phyloP scores from a whole-genome alignment of 1,284 basidiomycete genomes.

The Microbotryomycetes sp. region DNA sequence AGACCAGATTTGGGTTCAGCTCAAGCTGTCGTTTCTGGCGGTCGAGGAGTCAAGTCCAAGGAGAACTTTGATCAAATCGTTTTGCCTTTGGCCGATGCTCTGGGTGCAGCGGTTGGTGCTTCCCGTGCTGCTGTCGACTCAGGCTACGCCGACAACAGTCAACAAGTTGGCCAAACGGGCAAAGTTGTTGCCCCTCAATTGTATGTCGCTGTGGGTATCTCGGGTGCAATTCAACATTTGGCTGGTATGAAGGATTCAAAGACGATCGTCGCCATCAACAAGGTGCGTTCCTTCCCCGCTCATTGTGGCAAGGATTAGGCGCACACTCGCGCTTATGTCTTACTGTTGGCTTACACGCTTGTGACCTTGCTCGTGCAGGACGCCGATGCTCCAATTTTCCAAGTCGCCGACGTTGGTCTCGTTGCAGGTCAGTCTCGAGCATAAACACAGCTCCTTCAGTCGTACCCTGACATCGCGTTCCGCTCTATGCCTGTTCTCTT shows the following conservation, averaged over 20 bases:
- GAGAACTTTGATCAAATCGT: slow-evolving; percentile 84
- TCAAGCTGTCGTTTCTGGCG: slow-evolving; percentile 84
- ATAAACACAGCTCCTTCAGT: too few relatives aligned
- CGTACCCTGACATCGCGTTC: too few relatives aligned
- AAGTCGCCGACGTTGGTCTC: slow-evolving; percentile 91
- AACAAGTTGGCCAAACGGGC: slow-evolving; percentile 98
- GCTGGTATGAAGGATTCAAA: slow-evolving; percentile 99
- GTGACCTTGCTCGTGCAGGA: slow-evolving; percentile 53
- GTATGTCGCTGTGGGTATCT: slow-evolving; percentile 94
- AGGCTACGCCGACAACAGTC: slow-evolving; percentile 94
- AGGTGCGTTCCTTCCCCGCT: slow-evolving; percentile 50
- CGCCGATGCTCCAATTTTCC: slow-evolving; percentile 97
- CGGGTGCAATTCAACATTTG: slow-evolving; percentile 96
- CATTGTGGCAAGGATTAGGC: slow-evolving; percentile 1
- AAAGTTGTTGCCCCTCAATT: slow-evolving; percentile 74
- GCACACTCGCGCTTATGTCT: background rate
- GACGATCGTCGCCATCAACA: slow-evolving; percentile 97
- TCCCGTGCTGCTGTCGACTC: slow-evolving; percentile 97
- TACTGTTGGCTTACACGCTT: too few relatives aligned
- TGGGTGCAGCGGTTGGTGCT: slow-evolving; percentile 94
- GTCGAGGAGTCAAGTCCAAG: slow-evolving; percentile 88
- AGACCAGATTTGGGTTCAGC: slow-evolving; percentile 89
- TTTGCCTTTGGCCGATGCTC: slow-evolving; percentile 85
- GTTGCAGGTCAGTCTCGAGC: slow-evolving; percentile 52
- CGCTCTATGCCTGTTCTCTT: background rate